Percentiles rank a stretch among this genome's conserved stretches.
Conservation (phyloP, 768 basidiomycete genomes). For the Strobilomyces dryophilus region DNA sequence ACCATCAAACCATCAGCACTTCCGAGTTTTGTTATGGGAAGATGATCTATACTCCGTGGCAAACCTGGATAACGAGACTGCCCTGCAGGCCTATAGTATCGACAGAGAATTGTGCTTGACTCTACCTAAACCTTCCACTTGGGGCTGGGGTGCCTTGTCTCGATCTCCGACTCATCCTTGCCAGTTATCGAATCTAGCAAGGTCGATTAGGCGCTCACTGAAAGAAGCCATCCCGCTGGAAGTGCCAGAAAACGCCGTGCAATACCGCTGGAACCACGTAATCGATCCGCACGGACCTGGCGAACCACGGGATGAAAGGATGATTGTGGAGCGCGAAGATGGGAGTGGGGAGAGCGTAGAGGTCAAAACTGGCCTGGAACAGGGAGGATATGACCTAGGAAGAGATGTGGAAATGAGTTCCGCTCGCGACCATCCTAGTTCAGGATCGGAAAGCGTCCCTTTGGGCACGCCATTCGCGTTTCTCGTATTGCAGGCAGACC, state of each 20-base stretch:
- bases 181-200: neutral
- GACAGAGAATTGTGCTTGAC: conserved; percentile 19
- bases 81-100: too few species aligned
- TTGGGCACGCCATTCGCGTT: conserved; percentile 13
- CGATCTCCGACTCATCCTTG: conserved; percentile 16
- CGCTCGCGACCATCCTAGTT: neutral
- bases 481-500: conserved; percentile 9
- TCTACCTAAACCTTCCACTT: neutral
- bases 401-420: conserved; percentile 20
- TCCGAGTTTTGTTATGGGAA: neutral
- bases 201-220: conserved; percentile 11
- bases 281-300: conserved; percentile 16
- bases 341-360: conserved; percentile 7
- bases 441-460: conserved; percentile 6
- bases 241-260: neutral
- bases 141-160: conserved; percentile 11
- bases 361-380: conserved; percentile 18
- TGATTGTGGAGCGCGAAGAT: conserved; percentile 1
- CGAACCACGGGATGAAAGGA: conserved; percentile 12
- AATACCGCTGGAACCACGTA: conserved; percentile 14
- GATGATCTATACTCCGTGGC: conserved; percentile 6
- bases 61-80: conserved; percentile 10
- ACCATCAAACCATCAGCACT: neutral
- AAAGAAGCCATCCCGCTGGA: conserved; percentile 6
- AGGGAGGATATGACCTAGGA: conserved; percentile 15